A percentile compares a stretch with the other conserved stretches of the same genome.
phyloP scores from a whole-genome alignment of 2,329 filamentous ascomycete genomes.

The Fusarium succisae region DNA sequence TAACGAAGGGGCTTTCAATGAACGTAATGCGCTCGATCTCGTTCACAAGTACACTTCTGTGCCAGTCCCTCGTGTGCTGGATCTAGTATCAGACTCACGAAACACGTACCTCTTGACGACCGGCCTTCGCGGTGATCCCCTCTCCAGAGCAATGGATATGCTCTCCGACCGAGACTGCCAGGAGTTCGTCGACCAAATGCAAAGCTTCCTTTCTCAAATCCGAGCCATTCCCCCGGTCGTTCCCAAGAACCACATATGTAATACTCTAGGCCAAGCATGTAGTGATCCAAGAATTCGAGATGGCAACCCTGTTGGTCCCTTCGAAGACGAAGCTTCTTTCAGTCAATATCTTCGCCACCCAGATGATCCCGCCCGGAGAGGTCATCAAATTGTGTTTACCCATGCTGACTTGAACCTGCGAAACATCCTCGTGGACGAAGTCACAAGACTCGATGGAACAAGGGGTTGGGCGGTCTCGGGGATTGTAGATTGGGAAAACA shows the following conservation, averaged over 20 bases:
- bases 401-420: constrained; percentile 49
- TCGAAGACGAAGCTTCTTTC: constrained; percentile 46
- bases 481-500: constrained; percentile 42
- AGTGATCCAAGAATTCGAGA: constrained; percentile 43
- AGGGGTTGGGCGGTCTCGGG: constrained; percentile 40
- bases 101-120: constrained; percentile 13
- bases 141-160: constrained; percentile 26
- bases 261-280: constrained; percentile 42
- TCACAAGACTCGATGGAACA: constrained; percentile 26
- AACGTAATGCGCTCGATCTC: constrained; percentile 42
- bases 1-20: constrained; percentile 29
- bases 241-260: constrained; percentile 41
- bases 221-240: constrained; percentile 35
- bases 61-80: constrained; percentile 40
- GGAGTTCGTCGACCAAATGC: constrained; percentile 32
- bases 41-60: constrained; percentile 42
- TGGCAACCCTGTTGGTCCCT: constrained; percentile 39
- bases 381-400: constrained; percentile 50
- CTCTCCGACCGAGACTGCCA: constrained; percentile 39
- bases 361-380: constrained; percentile 42
- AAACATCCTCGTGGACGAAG: constrained; percentile 42
- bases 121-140: not conserved
- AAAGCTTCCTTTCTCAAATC: constrained; percentile 41
- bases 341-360: constrained; percentile 43
- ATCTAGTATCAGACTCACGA: constrained; percentile 39